Base-by-base conservation (phyloP, 768 basidiomycete genomes). In the Suillus placidus region DNA sequence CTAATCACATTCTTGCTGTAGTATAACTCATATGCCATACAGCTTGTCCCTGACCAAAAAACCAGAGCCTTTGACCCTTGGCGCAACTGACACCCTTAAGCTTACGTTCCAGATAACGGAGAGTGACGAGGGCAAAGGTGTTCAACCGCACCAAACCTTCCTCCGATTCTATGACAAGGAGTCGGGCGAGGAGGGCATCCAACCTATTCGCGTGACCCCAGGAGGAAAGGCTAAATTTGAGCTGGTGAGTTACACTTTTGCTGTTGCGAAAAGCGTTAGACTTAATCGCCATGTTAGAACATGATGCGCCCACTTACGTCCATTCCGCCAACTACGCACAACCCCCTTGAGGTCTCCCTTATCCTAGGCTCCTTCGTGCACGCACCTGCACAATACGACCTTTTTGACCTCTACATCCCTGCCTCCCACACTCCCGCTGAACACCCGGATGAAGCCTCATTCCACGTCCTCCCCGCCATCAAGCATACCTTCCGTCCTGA, bases 91-190 rank as follows among this genome's bases (percentile, higher is more conserved):
- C 65, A 84, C 80, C 4, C 81, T 97, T 64, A 95, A 92, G 77
- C 69, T 97, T 49, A 87, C 90, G 6, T 95, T 97, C 80, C 89
- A 89, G 74, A 81, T 95, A 42, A 69, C 69, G 34, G 80, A 90
- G 45, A 87, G 91, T 66, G 83, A 87, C 69, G 82, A 85, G 12
- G 87, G 84, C 47, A 86, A 89, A 67, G 89, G 89, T 35, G 85
- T 94, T 45, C 91, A 92, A 71, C 95, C 95, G 16, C 91, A 95
- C 77, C 95, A 97, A 74, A 92, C 93, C 0, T 95, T 96, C 83
- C 82, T 97, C 52, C 85, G 93, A 32, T 94, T 97, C 83, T 93
- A n/a, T n/a, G n/a, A n/a, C n/a, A n/a, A n/a, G n/a, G n/a, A n/a
- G n/a, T n/a, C n/a, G n/a, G n/a, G n/a, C n/a, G n/a, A n/a, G n/a